Base-by-base conservation (phyloP, 331 rosid genomes). In the Dryas integrifolia region DNA sequence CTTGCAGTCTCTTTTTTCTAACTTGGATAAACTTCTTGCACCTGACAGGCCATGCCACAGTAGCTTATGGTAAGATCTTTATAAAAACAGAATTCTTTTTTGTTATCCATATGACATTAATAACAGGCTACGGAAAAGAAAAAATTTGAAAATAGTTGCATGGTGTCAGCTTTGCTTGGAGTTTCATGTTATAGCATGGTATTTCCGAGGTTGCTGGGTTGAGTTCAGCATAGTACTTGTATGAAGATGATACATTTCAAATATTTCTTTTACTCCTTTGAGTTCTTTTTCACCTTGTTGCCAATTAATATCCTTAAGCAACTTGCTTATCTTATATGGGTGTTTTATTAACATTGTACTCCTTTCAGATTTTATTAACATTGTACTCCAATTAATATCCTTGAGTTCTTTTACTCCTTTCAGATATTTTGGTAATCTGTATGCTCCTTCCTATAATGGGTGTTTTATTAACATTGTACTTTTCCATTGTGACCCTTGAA, bases 1-100 rank as follows among this genome's bases (percentile, higher is more conserved):
- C 81, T 39, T 90, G 89, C 97, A 88, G 98, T 86, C 92, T 68
- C 82, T 90, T 52, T 88, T 87, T 83, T 89, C 86, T 75, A 88
- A 88, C 80, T 67, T 90, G 93, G 97, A 93, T 76, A 89, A 84
- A 79, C 92, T 90, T 82, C 71, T 93, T 80, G 92, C 92, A 44
- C 97, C 94, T 58, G 74, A 93, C 78, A 83, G 72, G 55, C 97
- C 97, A 35, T 93, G 98, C 76, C 92, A 93, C 70, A 77, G 88
- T 83, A 80, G 96, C 87, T 89, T 93, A 83, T 93, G 97, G 97
- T 90, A 87, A 88, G 89, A 73, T 68, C 71, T 58, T 72, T 64
- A 35, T 24, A 16, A 9, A 61, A 39, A 79, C 21, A 51, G 46
- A 68, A 39, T 70, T 57, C 40, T 74, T 56, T 26, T 58, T 65